Evolutionary conservation across 768 basidiomycete genomes (phyloP), one percentile per base, ranked within the genome.

Genomic region (Pleurotus eryngii): DNA sequence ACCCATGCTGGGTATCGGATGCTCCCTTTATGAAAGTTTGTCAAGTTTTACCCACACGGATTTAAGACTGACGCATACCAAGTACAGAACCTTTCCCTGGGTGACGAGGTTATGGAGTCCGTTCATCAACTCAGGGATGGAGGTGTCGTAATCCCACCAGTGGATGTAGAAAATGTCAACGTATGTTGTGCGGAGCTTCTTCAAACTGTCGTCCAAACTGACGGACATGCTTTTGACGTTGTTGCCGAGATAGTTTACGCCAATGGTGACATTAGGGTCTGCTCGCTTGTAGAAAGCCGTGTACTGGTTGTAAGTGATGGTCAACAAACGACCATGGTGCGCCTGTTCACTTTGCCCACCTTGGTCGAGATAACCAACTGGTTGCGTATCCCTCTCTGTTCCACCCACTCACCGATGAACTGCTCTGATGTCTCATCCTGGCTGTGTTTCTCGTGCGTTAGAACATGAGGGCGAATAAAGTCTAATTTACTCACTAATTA

Each of bases 111-210:
- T 71, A 60, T 86, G 80, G 4, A 87, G 68, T 4, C 71, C 67
- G 47, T 77, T 73, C 82, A 86, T 84, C 24, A 85, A 66, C 66
- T 87, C 85, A 60, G 79, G 76, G 46, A 86, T 71, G 17, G 72
- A 70, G 11, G 80, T 81, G 7, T 72, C 66, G 58, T 71, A 82
- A 63, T 85, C 83, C 82, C 82, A 81, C 69, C 70, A 77, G 56
- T 80, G 76, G 3, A 78, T 49, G 61, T 79, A 80, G 7, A 79
- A 64, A 42, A 81, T 62, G 59, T 83, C 81, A 60, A 81, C 76
- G 55, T 79, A 80, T 3, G 65, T 61, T 0, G 76, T 80, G 37
- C 75, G 67, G 1, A 83, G 71, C 59, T 78, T 79, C 69, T 75
- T 75, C 59, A 83, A 68, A 12, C 75, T 77, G 1, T 67, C 76